Percentiles rank a stretch among this genome's conserved stretches.
phyloP scores from a whole-genome alignment of 257 asterid genomes.

The Solanum habrochaites region DNA sequence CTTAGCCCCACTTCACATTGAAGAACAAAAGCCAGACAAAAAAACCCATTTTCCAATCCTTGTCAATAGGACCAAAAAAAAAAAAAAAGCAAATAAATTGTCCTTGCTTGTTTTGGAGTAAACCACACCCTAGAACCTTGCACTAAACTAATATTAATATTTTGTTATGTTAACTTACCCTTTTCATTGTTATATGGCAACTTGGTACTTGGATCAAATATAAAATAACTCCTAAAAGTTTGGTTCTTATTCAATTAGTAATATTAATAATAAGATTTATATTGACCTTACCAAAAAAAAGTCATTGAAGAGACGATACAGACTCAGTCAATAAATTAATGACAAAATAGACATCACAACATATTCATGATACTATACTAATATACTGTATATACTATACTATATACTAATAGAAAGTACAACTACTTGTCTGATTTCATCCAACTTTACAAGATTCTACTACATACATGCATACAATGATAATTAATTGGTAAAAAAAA shows the following conservation, averaged over 20 bases:
- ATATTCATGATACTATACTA: not conserved
- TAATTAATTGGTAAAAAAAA: not conserved
- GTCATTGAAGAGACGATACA: constrained; percentile 24
- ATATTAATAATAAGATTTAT: constrained; percentile 8
- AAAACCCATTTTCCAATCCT: constrained; percentile 26
- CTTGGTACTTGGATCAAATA: constrained; percentile 3
- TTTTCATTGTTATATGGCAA: constrained; percentile 8
- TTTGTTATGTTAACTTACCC: not conserved
- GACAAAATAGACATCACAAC: constrained; percentile 13
- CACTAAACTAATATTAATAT: not conserved
- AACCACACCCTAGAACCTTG: constrained; percentile 13
- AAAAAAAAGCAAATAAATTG: not conserved
- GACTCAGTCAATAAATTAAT: constrained; percentile 7
- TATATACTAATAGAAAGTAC: not conserved
- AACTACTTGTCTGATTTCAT: not conserved
- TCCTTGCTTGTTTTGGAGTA: constrained; percentile 31
- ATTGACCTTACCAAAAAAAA: constrained; percentile 20
- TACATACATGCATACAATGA: not conserved
- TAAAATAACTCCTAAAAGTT: not conserved
- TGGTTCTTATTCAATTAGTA: constrained; percentile 19
- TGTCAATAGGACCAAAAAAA: not conserved
- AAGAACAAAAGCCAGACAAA: constrained; percentile 18
- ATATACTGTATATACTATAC: not conserved
- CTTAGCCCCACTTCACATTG: constrained; percentile 2
- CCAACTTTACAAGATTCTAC: constrained; percentile 7